Evolutionary conservation across 73 alveolate genomes (phyloP).

Genomic region (Paraurostyla sp.): DNA sequence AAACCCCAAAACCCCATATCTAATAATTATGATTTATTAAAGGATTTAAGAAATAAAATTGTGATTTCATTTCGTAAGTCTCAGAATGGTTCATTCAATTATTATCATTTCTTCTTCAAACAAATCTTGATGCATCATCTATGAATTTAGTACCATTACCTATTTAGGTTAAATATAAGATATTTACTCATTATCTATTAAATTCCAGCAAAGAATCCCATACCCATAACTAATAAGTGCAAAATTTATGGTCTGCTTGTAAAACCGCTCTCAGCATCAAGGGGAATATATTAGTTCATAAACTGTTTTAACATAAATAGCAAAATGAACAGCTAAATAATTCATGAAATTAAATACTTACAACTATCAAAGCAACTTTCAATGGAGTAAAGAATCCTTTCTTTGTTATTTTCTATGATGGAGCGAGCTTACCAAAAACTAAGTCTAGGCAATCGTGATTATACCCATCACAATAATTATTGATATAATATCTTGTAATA

Average conservation of each 20-base stretch:
- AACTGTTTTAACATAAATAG: background rate
- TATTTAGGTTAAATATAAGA: background rate
- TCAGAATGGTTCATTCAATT: too few relatives aligned
- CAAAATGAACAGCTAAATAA: background rate
- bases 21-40: too few relatives aligned
- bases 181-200: background rate
- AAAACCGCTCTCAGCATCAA: background rate
- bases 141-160: conserved; percentile 53
- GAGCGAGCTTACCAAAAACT: conserved; percentile 61
- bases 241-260: background rate
- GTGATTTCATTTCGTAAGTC: too few relatives aligned
- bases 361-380: background rate
- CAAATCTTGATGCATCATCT: conserved; percentile 49
- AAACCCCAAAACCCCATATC: too few relatives aligned
- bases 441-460: conserved; percentile 88
- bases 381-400: background rate
- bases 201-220: background rate
- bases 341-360: background rate
- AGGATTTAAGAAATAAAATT: too few relatives aligned
- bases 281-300: background rate
- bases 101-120: too few relatives aligned
- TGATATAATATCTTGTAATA: conserved; percentile 90
- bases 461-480: conserved; percentile 94
- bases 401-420: background rate
- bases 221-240: background rate